Percentiles rank a stretch among this genome's conserved stretches.
phyloP scores from a whole-genome alignment of 352 stramenopile genomes.

The Pythium scleroteichum region DNA sequence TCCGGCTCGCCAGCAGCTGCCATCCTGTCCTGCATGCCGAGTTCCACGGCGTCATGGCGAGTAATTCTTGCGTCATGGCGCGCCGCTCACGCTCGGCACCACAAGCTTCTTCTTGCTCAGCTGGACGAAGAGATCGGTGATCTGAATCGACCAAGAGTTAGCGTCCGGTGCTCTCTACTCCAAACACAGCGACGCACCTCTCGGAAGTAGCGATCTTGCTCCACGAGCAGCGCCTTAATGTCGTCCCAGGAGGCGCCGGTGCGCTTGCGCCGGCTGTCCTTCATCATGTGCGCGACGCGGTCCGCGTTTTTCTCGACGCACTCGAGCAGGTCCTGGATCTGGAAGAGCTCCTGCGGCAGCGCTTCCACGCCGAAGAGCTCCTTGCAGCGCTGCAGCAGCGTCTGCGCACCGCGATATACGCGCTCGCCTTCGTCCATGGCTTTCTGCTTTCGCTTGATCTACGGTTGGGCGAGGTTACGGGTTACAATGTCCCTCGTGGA shows the following conservation, averaged over 20 bases:
- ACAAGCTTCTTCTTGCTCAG: slow-evolving; percentile 23
- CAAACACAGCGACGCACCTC: slow-evolving; percentile 16
- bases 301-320: slow-evolving; percentile 70
- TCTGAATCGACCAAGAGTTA: neutral
- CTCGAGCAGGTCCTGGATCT: slow-evolving; percentile 67
- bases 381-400: slow-evolving; percentile 23
- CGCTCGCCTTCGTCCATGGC: slow-evolving; percentile 15
- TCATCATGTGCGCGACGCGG: slow-evolving; percentile 59
- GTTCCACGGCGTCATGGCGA: neutral
- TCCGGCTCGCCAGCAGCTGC: neutral
- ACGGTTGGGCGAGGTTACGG: neutral
- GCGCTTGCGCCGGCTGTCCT: slow-evolving; percentile 32
- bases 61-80: neutral
- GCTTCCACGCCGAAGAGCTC: slow-evolving; percentile 6
- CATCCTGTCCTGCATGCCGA: no score
- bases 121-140: slow-evolving; percentile 22
- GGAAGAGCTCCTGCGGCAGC: slow-evolving; percentile 49
- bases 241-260: slow-evolving; percentile 14
- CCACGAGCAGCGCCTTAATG: slow-evolving; percentile 54
- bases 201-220: slow-evolving; percentile 43
- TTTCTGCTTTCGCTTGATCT: no score
- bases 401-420: slow-evolving; percentile 13
- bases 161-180: no score
- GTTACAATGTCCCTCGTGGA: slow-evolving; percentile 10
- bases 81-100: neutral